Conservation (phyloP, 441 rosid genomes). For the Pelargonium myrrhifolium region DNA sequence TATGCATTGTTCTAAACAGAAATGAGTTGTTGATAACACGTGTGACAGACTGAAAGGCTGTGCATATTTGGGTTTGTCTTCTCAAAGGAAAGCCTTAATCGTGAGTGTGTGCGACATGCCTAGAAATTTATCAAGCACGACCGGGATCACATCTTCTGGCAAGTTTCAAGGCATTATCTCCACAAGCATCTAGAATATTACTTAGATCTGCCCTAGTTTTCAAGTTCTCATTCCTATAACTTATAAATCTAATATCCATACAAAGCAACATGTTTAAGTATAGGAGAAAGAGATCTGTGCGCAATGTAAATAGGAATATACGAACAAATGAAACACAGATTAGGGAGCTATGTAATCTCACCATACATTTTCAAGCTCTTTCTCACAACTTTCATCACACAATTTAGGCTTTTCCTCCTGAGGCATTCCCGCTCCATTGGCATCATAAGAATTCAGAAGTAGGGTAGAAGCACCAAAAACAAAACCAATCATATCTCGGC, state of each 20-base stretch:
- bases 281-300: neutral
- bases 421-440: slow-evolving; percentile 67
- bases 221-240: no score
- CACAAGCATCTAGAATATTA: no score
- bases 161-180: no score
- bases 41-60: no score
- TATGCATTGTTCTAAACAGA: no score
- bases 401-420: slow-evolving; percentile 71
- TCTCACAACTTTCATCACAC: slow-evolving; percentile 67
- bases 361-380: slow-evolving; percentile 98
- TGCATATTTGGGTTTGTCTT: no score
- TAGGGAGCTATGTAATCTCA: slow-evolving; percentile 46
- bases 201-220: no score
- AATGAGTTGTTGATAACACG: no score
- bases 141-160: no score
- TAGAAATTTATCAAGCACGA: no score
- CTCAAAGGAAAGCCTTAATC: no score
- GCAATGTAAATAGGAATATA: neutral
- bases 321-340: slow-evolving; percentile 5
- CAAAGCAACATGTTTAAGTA: neutral
- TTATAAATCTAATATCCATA: neutral
- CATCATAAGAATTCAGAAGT: slow-evolving; percentile 24
- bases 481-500: slow-evolving; percentile 55
- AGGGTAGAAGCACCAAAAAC: slow-evolving; percentile 44
- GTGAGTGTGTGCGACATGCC: no score